phyloP scores from a whole-genome alignment of 257 asterid genomes.

The Ballota nigra region DNA sequence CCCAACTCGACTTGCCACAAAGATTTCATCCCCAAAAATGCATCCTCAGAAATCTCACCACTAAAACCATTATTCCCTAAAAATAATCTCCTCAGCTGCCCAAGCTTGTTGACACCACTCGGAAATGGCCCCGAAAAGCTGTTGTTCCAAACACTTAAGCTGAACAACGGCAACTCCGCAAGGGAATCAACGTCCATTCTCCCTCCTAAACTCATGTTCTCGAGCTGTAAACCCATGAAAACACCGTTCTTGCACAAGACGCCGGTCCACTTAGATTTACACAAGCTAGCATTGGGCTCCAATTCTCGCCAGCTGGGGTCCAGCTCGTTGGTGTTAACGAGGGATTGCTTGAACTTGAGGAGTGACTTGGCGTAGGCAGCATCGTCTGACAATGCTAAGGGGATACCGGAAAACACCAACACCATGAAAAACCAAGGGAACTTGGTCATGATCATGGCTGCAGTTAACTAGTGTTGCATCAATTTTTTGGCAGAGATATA shows the following conservation, averaged over 20 bases:
- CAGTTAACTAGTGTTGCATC: not conserved
- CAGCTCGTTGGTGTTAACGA: conserved; percentile 36
- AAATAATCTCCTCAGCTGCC: conserved; percentile 41
- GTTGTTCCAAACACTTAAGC: conserved; percentile 54
- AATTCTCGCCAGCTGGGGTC: conserved; percentile 38
- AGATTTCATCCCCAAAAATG: conserved; percentile 46
- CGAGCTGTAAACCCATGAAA: conserved; percentile 40
- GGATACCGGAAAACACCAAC: not conserved
- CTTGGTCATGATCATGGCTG: not conserved
- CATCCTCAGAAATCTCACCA: conserved; percentile 49
- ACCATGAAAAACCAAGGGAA: conserved; percentile 19
- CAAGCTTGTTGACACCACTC: conserved; percentile 31
- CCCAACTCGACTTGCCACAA: conserved; percentile 46
- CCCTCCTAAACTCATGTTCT: conserved; percentile 49
- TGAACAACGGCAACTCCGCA: conserved; percentile 25
- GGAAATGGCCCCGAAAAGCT: conserved; percentile 54
- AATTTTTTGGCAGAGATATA: not conserved
- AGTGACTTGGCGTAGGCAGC: conserved; percentile 25
- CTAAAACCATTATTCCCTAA: conserved; percentile 52
- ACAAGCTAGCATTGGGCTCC: not conserved
- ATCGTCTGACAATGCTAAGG: conserved; percentile 21
- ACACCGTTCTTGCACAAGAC: conserved; percentile 34
- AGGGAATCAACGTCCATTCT: conserved; percentile 32
- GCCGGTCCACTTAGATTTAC: conserved; percentile 47
- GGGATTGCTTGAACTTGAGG: conserved; percentile 45